Conservation (phyloP, 2,329 filamentous ascomycete species). For the Aureobasidium leucospermi region DNA sequence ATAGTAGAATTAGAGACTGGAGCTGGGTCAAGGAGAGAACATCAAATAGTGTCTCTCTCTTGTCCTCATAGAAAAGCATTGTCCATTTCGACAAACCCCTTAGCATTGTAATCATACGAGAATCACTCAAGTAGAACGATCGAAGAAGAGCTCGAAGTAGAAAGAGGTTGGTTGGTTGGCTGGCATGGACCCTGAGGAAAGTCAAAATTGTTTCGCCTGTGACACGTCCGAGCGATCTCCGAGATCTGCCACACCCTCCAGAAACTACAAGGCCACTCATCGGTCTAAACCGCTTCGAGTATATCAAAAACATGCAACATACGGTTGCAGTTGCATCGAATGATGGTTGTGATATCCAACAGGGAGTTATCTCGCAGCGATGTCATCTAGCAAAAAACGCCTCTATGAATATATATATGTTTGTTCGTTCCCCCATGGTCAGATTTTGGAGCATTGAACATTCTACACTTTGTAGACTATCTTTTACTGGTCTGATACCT, state of each 20-base stretch:
- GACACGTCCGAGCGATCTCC: constrained; percentile 5
- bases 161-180: not conserved
- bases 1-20: no score
- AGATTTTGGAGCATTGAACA: not conserved
- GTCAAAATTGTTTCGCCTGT: not conserved
- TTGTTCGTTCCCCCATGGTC: not conserved
- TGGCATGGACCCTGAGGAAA: not conserved
- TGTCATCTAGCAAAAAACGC: not conserved
- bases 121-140: not conserved
- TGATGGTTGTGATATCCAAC: not conserved
- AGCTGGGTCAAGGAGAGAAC: no score
- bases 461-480: not conserved
- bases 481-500: not conserved
- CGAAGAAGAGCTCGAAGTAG: not conserved
- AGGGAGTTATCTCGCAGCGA: constrained; percentile 8
- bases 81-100: no score
- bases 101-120: no score
- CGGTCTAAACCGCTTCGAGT: not conserved
- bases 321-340: not conserved
- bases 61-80: no score
- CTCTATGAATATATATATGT: not conserved
- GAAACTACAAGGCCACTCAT: not conserved
- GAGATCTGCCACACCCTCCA: not conserved
- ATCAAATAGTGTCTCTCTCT: no score
- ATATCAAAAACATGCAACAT: not conserved